phyloP scores from a whole-genome alignment of 2,329 filamentous ascomycete genomes.

The Colletotrichum sp. region DNA sequence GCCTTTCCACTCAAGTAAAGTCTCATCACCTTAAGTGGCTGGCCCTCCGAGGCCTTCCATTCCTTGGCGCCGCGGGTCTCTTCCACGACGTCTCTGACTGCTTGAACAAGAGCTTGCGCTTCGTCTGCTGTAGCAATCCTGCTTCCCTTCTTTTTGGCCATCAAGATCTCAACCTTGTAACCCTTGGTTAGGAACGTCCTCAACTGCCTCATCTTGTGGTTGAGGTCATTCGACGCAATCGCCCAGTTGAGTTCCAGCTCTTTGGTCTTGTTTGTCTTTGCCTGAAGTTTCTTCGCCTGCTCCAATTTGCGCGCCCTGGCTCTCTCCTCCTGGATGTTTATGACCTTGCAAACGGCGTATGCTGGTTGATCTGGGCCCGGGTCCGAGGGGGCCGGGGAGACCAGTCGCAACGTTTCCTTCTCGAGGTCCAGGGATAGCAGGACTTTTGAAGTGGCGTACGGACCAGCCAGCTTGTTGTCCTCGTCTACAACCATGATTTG shows the following conservation, averaged over 20 bases:
- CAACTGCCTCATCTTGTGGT: conserved; percentile 72
- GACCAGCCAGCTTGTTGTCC: conserved; percentile 42
- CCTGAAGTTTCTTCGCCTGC: conserved; percentile 44
- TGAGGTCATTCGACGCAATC: conserved; percentile 77
- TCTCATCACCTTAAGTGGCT: conserved; percentile 45
- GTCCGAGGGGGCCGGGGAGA: conserved; percentile 25
- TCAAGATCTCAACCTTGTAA: conserved; percentile 72
- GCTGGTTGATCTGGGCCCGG: conserved; percentile 24
- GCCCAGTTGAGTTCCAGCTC: conserved; percentile 92
- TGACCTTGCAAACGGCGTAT: conserved; percentile 72
- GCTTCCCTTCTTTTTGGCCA: conserved; percentile 70
- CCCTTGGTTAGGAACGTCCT: conserved; percentile 75
- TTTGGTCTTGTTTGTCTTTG: conserved; percentile 59
- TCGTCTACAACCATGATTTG: conserved; percentile 46
- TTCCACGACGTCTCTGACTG: conserved; percentile 36
- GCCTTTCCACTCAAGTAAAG: conserved; percentile 43
- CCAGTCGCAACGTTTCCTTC: conserved; percentile 45
- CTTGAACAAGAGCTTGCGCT: conserved; percentile 59
- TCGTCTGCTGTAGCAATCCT: conserved; percentile 65
- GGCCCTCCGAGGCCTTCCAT: conserved; percentile 48
- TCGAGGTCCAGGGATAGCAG: conserved; percentile 41
- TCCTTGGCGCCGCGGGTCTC: conserved; percentile 45
- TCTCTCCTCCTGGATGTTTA: conserved; percentile 60
- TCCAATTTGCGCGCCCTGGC: conserved; percentile 48
- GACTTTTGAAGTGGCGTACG: conserved; percentile 41